phyloP scores from a whole-genome alignment of 495 filamentous ascomycete species.

The Trichoderma gamsii region DNA sequence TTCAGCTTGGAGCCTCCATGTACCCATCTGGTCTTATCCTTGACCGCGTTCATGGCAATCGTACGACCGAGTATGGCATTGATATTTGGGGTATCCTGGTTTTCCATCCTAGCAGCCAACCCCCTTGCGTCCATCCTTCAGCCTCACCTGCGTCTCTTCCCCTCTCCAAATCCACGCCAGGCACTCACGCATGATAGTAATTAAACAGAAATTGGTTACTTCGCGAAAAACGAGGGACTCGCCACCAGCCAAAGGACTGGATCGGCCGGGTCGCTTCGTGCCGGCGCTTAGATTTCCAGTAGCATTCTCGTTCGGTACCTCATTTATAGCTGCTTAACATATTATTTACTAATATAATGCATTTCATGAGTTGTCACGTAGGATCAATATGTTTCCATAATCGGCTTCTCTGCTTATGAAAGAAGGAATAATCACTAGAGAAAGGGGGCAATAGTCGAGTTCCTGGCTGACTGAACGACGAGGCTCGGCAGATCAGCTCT shows the following conservation, averaged over 20 bases:
- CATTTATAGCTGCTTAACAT: not conserved
- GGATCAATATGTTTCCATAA: not conserved
- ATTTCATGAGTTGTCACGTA: not conserved
- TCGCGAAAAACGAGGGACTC: too few relatives aligned
- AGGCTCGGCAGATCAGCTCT: too few relatives aligned
- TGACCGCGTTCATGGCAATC: too few relatives aligned
- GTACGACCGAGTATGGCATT: too few relatives aligned
- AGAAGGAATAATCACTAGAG: too few relatives aligned
- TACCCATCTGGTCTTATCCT: too few relatives aligned
- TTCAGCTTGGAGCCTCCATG: too few relatives aligned
- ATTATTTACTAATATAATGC: not conserved
- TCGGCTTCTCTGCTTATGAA: too few relatives aligned
- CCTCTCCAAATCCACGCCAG: not conserved
- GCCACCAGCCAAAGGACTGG: not conserved
- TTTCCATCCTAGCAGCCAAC: not conserved
- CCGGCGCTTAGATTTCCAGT: not conserved
- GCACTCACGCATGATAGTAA: not conserved
- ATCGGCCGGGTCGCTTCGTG: not conserved
- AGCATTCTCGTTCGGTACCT: not conserved
- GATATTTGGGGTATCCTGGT: too few relatives aligned
- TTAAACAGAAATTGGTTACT: not conserved
- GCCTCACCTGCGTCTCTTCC: not conserved
- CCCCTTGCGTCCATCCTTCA: conserved; percentile 3
- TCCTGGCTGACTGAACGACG: too few relatives aligned
- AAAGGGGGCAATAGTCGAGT: too few relatives aligned